Evolutionary conservation across 2,329 filamentous ascomycete species (phyloP), one percentile per base, ranked within the genome.

Genomic region (Ambrosiella cleistominuta): DNA sequence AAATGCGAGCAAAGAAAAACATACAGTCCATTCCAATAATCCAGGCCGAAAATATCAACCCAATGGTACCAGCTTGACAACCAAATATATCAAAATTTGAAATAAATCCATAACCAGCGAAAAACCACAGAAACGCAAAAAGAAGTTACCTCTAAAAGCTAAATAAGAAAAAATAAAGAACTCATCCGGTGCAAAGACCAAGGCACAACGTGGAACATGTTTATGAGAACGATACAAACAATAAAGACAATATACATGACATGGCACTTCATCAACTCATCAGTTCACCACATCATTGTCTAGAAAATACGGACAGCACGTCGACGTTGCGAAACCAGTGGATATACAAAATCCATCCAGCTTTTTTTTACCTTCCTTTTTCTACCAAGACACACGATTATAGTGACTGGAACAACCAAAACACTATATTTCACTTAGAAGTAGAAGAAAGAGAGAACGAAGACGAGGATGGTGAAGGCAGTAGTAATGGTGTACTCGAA

Each of bases 401-500:
- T 47, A 19, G 44, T 17, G 44, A 15, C 44, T 17, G 11, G n/a
- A 13, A 47, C n/a, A 13, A 13, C 19, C 15, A 2, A 47, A 47
- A 17, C 9, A 8, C 17, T 13, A 19, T 2, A 13, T 39, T 38
- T n/a, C 39, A 9, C 51, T 55, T 57, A 60, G 38, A 60, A 61
- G 51, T 61, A 59, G 50, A 54, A 61, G 56, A 72, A 72, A 7
- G 70, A 69, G 9, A 63, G 68, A 27, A 74, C 71, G 63, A 80
- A 80, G 57, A 78, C 65, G 57, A 76, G 62, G 39, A 68, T 65
- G 1, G 77, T 80, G 63, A 72, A 79, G 3, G 68, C 62, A 0
- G 77, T 79, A 7, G 75, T 72, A 2, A 73, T 60, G 2, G 72
- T 76, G 64, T 78, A 74, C 68, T 80, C 75, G 50, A 78, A 62